Evolutionary conservation across 1,139 yeast species (phyloP), one percentile per base, ranked within the genome.

Genomic region (Debaryomyces sp.): DNA sequence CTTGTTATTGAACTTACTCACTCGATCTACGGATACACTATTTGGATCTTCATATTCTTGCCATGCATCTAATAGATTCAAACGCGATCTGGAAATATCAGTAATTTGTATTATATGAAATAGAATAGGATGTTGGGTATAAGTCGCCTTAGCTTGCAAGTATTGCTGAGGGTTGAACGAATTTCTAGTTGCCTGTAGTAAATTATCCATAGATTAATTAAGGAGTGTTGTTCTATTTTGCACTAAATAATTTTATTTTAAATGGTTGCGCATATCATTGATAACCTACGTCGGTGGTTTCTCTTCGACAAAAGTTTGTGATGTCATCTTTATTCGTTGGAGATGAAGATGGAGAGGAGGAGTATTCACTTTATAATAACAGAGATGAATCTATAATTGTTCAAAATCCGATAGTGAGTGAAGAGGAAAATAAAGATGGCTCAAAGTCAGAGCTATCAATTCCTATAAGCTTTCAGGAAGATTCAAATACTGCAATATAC

Each of bases 61-160:
- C 80, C 80, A 75, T 37, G 70, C 70, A 47, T 75, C 79, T 10
- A 75, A 50, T 42, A 71, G 74, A 43, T 64, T 59, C 27, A 71
- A 58, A 33, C 62, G 62, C 5, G 78, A 68, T 41, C 63, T 69
- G 42, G 75, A 61, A 10, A 75, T 68, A 55, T 74, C 73, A 46
- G 61, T 63, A 2, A 74, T 59, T 44, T 70, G 71, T 15, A 75
- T 60, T 3, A 75, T 64, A 41, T 61, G 56, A 51, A 73, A 73
- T 30, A 58, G 32, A 1, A 68, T 57, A 6, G 68, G 62, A 4
- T 45, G 34, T 26, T 52, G 52, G 1, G 62, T 54, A 18, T 49
- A 48, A 1, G 55, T 43, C 10, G 53, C 50, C 17, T 50, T 48
- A 6, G 36, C 41, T 29, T 49, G 47, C 13, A 51, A 40, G 46